Evolutionary conservation across 1,139 yeast species (phyloP).

Genomic region (Candida tetrigidarum): DNA sequence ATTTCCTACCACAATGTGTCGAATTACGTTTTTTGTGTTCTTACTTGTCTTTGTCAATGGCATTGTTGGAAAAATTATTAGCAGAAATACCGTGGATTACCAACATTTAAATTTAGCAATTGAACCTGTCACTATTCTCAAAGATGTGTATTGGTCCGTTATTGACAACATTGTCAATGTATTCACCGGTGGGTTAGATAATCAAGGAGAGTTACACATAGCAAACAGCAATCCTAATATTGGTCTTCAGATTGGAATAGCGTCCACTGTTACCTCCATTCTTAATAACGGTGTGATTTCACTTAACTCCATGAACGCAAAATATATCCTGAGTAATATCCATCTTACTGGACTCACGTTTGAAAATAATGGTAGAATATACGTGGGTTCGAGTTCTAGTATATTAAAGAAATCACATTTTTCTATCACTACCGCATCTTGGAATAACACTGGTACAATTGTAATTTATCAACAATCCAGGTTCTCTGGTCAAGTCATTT

Average conservation of each 20-base stretch:
- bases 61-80: background rate
- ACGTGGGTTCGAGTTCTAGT: background rate
- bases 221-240: background rate
- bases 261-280: background rate
- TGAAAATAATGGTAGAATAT: background rate
- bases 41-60: background rate
- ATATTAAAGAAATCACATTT: background rate
- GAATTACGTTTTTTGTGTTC: background rate
- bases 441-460: background rate
- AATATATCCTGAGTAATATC: background rate
- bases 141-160: background rate
- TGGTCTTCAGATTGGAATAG: background rate
- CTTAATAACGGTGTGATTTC: background rate
- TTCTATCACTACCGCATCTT: background rate
- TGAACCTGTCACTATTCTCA: background rate
- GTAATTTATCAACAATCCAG: background rate
- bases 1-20: background rate
- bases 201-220: background rate
- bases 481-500: background rate
- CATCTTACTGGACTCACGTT: background rate
- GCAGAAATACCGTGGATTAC: background rate
- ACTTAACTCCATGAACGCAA: background rate
- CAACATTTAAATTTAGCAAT: background rate
- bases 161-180: background rate
- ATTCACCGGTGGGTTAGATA: background rate